Conservation (phyloP, 305 asterid species). For the Fraxinus latifolia region DNA sequence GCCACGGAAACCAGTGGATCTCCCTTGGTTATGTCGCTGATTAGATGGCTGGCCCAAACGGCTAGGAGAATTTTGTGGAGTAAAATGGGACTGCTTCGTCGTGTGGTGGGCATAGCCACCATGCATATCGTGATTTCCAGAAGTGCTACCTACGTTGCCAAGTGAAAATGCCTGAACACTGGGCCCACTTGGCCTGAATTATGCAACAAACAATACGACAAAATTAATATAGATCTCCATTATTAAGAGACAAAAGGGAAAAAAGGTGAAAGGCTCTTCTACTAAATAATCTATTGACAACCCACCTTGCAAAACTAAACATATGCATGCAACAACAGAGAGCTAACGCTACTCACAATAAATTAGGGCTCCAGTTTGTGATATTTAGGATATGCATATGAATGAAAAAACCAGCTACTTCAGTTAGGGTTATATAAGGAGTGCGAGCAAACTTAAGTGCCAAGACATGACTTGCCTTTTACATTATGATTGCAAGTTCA, state of each 20-base stretch:
- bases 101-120: slow-evolving; percentile 43
- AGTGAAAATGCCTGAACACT: slow-evolving; percentile 44
- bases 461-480: neutral
- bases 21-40: slow-evolving; percentile 64
- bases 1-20: slow-evolving; percentile 57
- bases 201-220: slow-evolving; percentile 24
- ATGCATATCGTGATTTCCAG: slow-evolving; percentile 44
- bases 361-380: neutral
- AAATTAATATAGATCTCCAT: slow-evolving; percentile 14
- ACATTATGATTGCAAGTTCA: neutral
- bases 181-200: slow-evolving; percentile 59
- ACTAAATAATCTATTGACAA: neutral
- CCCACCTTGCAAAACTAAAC: neutral
- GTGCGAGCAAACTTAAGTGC: neutral
- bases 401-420: neutral
- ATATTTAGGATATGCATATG: neutral
- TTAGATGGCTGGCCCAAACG: slow-evolving; percentile 60
- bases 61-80: slow-evolving; percentile 68
- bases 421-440: neutral
- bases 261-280: neutral
- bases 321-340: neutral
- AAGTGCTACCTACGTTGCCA: slow-evolving; percentile 58
- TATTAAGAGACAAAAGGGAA: neutral
- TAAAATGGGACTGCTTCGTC: slow-evolving; percentile 51
- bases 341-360: neutral